Percentiles rank a stretch among this genome's conserved stretches.
phyloP scores from a whole-genome alignment of 352 stramenopile species.

The Globisporangium yorkense region DNA sequence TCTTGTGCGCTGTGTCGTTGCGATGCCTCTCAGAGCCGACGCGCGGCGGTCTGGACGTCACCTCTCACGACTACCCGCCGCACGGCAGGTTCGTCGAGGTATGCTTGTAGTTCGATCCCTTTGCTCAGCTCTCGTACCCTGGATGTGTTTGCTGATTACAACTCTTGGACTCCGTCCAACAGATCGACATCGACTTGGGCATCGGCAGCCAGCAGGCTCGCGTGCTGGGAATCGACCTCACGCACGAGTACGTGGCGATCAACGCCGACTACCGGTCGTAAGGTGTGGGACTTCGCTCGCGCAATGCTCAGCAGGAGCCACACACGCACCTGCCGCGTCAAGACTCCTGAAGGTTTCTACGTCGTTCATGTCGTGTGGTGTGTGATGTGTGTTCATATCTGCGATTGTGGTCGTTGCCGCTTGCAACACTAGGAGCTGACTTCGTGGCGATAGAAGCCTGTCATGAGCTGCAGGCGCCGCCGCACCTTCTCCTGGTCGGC shows the following conservation, averaged over 20 bases:
- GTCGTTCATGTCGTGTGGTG: not conserved
- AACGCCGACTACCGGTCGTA: slow-evolving; percentile 99
- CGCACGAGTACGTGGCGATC: slow-evolving; percentile 97
- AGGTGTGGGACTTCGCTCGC: not conserved
- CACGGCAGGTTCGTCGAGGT: slow-evolving; percentile 95
- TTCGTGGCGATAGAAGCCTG: slow-evolving; percentile 35
- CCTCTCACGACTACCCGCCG: slow-evolving; percentile 88
- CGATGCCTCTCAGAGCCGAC: slow-evolving; percentile 33
- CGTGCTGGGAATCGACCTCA: slow-evolving; percentile 96
- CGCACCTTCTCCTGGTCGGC: slow-evolving; percentile 42
- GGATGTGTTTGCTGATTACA: not conserved
- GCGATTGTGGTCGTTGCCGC: not conserved
- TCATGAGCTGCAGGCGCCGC: slow-evolving; percentile 67
- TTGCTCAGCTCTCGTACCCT: not conserved
- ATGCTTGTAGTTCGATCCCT: not conserved
- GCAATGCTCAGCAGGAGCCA: not conserved
- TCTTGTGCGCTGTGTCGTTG: not conserved
- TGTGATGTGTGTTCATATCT: not conserved
- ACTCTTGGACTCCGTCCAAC: not conserved
- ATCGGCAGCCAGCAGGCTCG: slow-evolving; percentile 72
- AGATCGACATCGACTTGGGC: slow-evolving; percentile 94
- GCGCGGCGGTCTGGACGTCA: slow-evolving; percentile 66
- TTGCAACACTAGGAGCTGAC: slow-evolving; percentile 5
- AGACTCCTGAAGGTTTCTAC: not conserved
- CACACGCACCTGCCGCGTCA: not conserved